Percentiles rank a stretch among this genome's conserved stretches.
Evolutionary conservation across 768 basidiomycete species (phyloP).

Genomic region (Butyriboletus loyo): DNA sequence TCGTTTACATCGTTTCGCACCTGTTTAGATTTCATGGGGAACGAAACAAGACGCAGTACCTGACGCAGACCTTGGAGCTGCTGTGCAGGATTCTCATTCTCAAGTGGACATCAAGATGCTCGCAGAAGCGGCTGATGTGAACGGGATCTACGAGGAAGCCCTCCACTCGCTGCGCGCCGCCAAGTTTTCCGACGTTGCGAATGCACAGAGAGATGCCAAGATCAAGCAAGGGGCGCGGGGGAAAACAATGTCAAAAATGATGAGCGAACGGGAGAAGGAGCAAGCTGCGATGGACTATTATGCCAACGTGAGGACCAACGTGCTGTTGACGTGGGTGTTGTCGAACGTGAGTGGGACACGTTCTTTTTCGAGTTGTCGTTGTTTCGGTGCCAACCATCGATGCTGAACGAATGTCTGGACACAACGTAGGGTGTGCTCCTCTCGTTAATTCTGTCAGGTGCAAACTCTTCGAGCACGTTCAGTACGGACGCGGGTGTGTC

Average conservation of each 20-base stretch:
- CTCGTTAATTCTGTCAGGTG: conserved; percentile 62
- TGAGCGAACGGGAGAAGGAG: conserved; percentile 60
- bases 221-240: conserved; percentile 1
- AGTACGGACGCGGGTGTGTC: conserved; percentile 43
- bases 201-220: conserved; percentile 1
- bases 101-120: conserved; percentile 88
- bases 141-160: conserved; percentile 82
- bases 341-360: conserved; percentile 58
- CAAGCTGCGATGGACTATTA: conserved; percentile 82
- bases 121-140: conserved; percentile 76
- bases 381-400: not conserved
- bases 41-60: conserved; percentile 84
- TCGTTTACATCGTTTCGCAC: conserved; percentile 1
- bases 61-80: conserved; percentile 78
- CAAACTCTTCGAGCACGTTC: conserved; percentile 59
- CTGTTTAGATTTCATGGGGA: conserved; percentile 80
- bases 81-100: conserved; percentile 74
- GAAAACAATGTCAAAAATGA: conserved; percentile 20
- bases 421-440: conserved; percentile 59
- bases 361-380: not conserved
- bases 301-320: conserved; percentile 83
- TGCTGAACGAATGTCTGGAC: conserved; percentile 2
- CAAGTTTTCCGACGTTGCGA: conserved; percentile 36
- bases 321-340: conserved; percentile 75
- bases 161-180: conserved; percentile 65